Evolutionary conservation across 2,329 filamentous ascomycete species (phyloP).

Genomic region (Hansfordia pulvinata): DNA sequence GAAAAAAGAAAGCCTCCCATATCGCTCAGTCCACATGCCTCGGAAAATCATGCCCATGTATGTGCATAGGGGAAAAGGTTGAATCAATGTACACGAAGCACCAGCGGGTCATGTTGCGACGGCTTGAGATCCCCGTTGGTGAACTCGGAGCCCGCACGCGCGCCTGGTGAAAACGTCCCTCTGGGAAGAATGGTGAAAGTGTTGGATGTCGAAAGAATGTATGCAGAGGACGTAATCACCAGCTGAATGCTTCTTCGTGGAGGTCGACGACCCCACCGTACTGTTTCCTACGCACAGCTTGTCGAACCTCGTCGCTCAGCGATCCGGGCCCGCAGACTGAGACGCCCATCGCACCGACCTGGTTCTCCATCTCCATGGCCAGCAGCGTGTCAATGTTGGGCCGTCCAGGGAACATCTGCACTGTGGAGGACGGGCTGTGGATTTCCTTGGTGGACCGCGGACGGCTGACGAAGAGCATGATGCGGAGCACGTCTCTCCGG

Average conservation of each 20-base stretch:
- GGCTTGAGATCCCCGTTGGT: too few relatives aligned
- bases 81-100: too few relatives aligned
- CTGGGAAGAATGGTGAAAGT: too few relatives aligned
- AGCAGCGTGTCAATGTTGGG: constrained; percentile 63
- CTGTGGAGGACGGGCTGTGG: constrained; percentile 61
- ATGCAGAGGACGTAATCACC: constrained; percentile 21
- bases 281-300: constrained; percentile 51
- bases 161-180: too few relatives aligned
- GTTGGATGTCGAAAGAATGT: too few relatives aligned
- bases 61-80: too few relatives aligned
- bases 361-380: constrained; percentile 59
- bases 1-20: too few relatives aligned
- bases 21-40: too few relatives aligned
- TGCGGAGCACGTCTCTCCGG: constrained; percentile 59
- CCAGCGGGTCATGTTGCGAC: too few relatives aligned
- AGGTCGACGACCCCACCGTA: constrained; percentile 59
- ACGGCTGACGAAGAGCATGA: constrained; percentile 66
- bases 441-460: constrained; percentile 69
- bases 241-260: constrained; percentile 63
- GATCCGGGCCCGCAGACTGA: constrained; percentile 62
- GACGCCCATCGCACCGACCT: constrained; percentile 61
- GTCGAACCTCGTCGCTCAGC: constrained; percentile 61
- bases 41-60: too few relatives aligned
- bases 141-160: too few relatives aligned
- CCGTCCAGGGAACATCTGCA: constrained; percentile 74